Evolutionary conservation across 2,329 filamentous ascomycete species (phyloP).

Genomic region (Eutypella sp.): DNA sequence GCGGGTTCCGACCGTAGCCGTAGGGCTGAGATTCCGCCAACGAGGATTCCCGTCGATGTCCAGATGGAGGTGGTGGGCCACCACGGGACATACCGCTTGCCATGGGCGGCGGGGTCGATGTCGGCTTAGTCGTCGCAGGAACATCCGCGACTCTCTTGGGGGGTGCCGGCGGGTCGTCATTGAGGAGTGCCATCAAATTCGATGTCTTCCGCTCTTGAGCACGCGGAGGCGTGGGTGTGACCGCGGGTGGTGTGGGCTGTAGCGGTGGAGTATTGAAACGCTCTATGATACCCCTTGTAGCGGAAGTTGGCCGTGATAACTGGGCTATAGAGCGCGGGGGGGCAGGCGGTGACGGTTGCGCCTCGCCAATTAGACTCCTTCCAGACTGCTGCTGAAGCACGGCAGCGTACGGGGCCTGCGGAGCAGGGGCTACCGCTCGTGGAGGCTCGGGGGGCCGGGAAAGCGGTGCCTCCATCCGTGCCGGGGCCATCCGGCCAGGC

Average conservation of each 20-base stretch:
- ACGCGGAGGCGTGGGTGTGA: slow-evolving; percentile 35
- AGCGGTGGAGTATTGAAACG: slow-evolving; percentile 29
- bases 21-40: slow-evolving; percentile 38
- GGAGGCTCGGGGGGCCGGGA: slow-evolving; percentile 39
- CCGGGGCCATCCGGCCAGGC: slow-evolving; percentile 32
- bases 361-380: slow-evolving; percentile 36
- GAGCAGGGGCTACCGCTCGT: slow-evolving; percentile 30
- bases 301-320: slow-evolving; percentile 23
- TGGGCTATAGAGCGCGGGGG: slow-evolving; percentile 29
- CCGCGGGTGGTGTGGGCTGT: slow-evolving; percentile 34
- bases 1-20: slow-evolving; percentile 38
- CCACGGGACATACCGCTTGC: slow-evolving; percentile 31
- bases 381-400: slow-evolving; percentile 36
- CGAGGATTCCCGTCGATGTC: slow-evolving; percentile 41
- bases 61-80: slow-evolving; percentile 32
- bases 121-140: slow-evolving; percentile 33
- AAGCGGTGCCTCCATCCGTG: slow-evolving; percentile 36
- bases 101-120: slow-evolving; percentile 49
- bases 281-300: slow-evolving; percentile 24
- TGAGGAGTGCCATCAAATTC: slow-evolving; percentile 58
- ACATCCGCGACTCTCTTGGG: slow-evolving; percentile 48
- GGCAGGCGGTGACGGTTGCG: slow-evolving; percentile 35
- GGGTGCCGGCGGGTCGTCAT: slow-evolving; percentile 51
- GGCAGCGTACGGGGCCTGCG: slow-evolving; percentile 30
- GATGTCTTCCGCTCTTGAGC: slow-evolving; percentile 54